These are phyloP conservation scores for Priceomyces castillae DNA, from an alignment of 805 yeast species.

Conservation along the genomic window DNA sequence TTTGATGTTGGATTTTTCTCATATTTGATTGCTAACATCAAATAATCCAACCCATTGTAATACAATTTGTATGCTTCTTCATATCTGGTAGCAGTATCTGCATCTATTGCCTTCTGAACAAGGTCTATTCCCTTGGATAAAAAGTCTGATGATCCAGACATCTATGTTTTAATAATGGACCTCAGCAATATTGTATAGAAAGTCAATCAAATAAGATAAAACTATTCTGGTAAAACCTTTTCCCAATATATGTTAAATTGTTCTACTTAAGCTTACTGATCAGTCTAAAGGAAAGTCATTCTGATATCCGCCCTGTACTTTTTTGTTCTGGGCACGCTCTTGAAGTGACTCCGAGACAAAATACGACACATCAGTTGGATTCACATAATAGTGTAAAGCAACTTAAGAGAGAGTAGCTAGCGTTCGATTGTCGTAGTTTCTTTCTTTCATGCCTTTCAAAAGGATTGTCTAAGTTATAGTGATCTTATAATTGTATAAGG, in stretches of 20 bases:
- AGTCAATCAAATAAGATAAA: too few relatives aligned
- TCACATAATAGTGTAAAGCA: too few relatives aligned
- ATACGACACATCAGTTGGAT: background rate
- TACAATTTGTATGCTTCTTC: conserved; percentile 93
- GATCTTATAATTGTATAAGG: too few relatives aligned
- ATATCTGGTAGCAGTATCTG: conserved; percentile 84
- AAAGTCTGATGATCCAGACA: conserved; percentile 56
- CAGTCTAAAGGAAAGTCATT: background rate
- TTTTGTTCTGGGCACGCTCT: background rate
- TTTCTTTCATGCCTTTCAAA: too few relatives aligned
- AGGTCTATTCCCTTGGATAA: conserved; percentile 92
- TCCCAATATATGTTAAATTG: too few relatives aligned
- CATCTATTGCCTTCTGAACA: conserved; percentile 92
- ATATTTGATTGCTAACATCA: conserved; percentile 90
- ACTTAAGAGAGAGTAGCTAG: too few relatives aligned
- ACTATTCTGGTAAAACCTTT: too few relatives aligned
- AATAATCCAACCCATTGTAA: conserved; percentile 88
- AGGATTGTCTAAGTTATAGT: too few relatives aligned
- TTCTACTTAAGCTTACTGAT: background rate
- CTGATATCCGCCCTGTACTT: background rate
- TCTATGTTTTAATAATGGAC: conserved; percentile 5
- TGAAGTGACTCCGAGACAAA: background rate
- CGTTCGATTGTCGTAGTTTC: too few relatives aligned
- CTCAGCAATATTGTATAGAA: too few relatives aligned
- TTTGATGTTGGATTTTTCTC: conserved; percentile 90